Percentiles rank a stretch among this genome's conserved stretches.
Conservation (phyloP, 148 eudicot species). For the Polygonum maritimum region DNA sequence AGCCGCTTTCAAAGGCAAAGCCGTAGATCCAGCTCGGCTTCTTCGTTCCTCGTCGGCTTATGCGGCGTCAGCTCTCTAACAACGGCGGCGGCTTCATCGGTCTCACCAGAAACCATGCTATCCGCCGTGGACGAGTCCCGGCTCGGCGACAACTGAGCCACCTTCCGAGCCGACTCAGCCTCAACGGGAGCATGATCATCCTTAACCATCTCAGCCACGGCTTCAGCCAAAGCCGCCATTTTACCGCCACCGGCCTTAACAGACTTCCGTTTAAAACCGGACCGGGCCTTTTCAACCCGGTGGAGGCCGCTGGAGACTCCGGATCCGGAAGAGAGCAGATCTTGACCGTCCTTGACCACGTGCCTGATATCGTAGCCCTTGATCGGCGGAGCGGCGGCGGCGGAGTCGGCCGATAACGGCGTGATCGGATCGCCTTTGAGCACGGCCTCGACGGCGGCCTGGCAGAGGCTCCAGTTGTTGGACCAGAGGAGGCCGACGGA, state of each 20-base stretch:
- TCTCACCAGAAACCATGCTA: conserved; percentile 27
- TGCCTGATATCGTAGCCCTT: conserved; percentile 71
- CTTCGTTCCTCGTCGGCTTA: not conserved
- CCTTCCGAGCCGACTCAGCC: conserved; percentile 11
- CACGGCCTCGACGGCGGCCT: conserved; percentile 58
- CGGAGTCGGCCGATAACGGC: conserved; percentile 33
- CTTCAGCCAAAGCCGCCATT: conserved; percentile 2
- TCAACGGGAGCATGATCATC: not conserved
- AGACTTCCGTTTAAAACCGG: conserved; percentile 40
- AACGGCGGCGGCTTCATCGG: conserved; percentile 17
- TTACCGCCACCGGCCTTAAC: conserved; percentile 23
- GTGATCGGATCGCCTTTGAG: conserved; percentile 50
- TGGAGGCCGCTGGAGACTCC: conserved; percentile 21
- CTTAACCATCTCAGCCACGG: not conserved
- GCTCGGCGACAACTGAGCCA: conserved; percentile 41
- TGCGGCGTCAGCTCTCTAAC: conserved; percentile 9
- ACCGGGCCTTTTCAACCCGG: conserved; percentile 32
- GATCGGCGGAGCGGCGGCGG: conserved; percentile 33
- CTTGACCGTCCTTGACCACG: conserved; percentile 33
- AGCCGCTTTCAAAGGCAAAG: conserved; percentile 25
- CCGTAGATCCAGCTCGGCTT: conserved; percentile 14
- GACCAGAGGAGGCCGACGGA: conserved; percentile 71
- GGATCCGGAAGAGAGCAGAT: not conserved
- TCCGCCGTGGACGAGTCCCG: conserved; percentile 19
- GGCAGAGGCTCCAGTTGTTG: conserved; percentile 64